Conservation (phyloP, 768 basidiomycete species). For the Punctularia strigosozonata region DNA sequence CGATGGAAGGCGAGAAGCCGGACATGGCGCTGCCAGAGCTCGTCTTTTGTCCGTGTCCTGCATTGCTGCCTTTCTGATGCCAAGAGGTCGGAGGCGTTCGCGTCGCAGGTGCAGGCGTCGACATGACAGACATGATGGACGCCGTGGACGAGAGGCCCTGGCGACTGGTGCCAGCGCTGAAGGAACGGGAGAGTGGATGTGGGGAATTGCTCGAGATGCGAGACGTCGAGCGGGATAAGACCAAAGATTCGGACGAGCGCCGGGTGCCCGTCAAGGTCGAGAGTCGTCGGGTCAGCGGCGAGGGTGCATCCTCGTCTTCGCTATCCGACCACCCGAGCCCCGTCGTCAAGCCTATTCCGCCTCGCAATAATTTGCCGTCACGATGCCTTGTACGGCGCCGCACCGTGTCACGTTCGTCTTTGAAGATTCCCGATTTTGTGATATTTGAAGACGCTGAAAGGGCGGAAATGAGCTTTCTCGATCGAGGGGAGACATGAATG, state of each 20-base stretch:
- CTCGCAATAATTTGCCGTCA: conserved; percentile 23
- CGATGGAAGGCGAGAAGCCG: conserved; percentile 4
- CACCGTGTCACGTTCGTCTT: conserved; percentile 25
- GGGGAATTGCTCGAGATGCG: conserved; percentile 8
- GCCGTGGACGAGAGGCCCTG: conserved; percentile 5
- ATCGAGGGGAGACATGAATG: background rate
- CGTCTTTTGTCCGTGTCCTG: conserved; percentile 1
- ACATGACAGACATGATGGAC: background rate
- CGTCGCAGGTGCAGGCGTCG: conserved; percentile 5
- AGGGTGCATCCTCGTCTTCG: conserved; percentile 30
- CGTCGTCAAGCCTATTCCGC: conserved; percentile 28
- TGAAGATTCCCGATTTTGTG: conserved; percentile 23
- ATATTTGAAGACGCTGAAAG: conserved; percentile 12
- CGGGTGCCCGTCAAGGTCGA: no score
- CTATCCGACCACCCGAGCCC: conserved; percentile 32
- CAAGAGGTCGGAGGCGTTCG: conserved; percentile 14
- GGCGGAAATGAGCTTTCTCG: background rate
- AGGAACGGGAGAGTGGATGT: conserved; percentile 16
- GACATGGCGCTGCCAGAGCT: conserved; percentile 9
- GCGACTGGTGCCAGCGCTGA: conserved; percentile 10
- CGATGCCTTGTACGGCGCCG: conserved; percentile 22
- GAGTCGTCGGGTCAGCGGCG: conserved; percentile 22
- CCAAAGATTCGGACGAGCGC: no score
- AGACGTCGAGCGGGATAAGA: conserved; percentile 11
- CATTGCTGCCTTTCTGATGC: conserved; percentile 2